Percentiles rank a stretch among this genome's conserved stretches.
These are phyloP conservation scores for Phlegmacium glaucopus DNA, from an alignment of 768 basidiomycete genomes.

Conservation along the genomic window DNA sequence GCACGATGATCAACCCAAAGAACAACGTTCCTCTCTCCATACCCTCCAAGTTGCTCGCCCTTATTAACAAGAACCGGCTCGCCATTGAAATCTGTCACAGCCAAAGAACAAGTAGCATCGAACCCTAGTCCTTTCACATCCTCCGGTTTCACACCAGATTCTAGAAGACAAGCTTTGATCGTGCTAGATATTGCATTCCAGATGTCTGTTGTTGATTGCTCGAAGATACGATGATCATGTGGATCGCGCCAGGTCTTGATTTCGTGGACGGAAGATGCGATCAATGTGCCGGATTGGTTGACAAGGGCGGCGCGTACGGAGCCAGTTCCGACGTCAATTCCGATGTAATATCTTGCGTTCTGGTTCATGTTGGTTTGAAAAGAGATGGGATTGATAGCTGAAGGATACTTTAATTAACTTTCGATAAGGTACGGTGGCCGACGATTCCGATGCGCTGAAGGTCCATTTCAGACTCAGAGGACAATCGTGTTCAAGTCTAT, in stretches of 20 bases:
- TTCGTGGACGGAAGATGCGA: constrained; percentile 76
- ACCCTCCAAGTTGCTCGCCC: constrained; percentile 57
- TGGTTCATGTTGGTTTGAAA: too few relatives aligned
- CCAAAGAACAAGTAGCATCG: constrained; percentile 95
- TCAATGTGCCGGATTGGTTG: constrained; percentile 59
- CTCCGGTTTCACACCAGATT: constrained; percentile 50
- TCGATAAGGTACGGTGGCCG: too few relatives aligned
- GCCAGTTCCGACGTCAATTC: constrained; percentile 89
- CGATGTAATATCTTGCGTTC: constrained; percentile 52
- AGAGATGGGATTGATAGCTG: neutral
- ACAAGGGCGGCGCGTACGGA: constrained; percentile 88
- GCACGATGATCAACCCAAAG: constrained; percentile 98
- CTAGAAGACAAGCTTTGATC: constrained; percentile 58
- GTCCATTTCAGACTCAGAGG: too few relatives aligned
- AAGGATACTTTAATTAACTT: too few relatives aligned
- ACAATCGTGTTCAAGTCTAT: too few relatives aligned
- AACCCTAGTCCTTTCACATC: constrained; percentile 87
- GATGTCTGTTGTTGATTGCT: constrained; percentile 90
- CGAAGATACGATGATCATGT: constrained; percentile 88
- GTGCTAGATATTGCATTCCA: constrained; percentile 68
- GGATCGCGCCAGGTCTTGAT: constrained; percentile 87
- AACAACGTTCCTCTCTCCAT: constrained; percentile 81
- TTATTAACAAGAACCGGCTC: constrained; percentile 73
- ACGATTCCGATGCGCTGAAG: too few relatives aligned
- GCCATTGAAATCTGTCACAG: constrained; percentile 75